phyloP scores from a whole-genome alignment of 805 yeast species.

The Barnettozyma siamensis region DNA sequence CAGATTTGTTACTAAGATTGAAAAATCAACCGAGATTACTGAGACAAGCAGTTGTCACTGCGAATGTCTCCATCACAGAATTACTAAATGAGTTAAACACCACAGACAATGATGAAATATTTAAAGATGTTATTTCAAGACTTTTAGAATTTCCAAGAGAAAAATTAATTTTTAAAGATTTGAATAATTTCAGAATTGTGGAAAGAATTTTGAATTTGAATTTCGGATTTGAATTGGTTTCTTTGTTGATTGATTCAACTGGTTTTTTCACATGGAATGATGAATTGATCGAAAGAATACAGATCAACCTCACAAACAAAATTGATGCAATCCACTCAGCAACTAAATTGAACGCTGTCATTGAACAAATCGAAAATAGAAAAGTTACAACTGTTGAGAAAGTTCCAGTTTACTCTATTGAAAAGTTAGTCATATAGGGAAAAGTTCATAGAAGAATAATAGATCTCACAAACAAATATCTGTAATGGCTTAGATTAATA shows the following conservation, averaged over 20 bases:
- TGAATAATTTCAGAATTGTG: conserved; percentile 34
- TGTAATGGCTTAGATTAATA: too few relatives aligned
- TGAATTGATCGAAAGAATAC: conserved; percentile 41
- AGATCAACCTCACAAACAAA: conserved; percentile 40
- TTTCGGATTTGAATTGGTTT: conserved; percentile 56
- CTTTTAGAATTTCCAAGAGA: conserved; percentile 52
- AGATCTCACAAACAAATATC: too few relatives aligned
- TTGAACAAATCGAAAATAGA: conserved; percentile 25
- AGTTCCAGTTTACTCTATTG: conserved; percentile 51
- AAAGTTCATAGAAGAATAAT: too few relatives aligned
- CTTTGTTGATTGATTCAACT: conserved; percentile 63
- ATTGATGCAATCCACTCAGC: conserved; percentile 39
- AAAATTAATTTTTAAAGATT: conserved; percentile 23
- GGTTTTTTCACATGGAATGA: conserved; percentile 64
- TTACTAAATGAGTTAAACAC: conserved; percentile 54
- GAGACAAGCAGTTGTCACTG: conserved; percentile 78
- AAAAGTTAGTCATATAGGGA: conserved; percentile 31
- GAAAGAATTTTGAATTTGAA: conserved; percentile 39
- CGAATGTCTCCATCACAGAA: conserved; percentile 60
- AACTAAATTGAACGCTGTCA: conserved; percentile 27
- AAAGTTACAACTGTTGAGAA: conserved; percentile 31
- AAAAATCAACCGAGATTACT: conserved; percentile 55
- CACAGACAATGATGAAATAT: conserved; percentile 55
- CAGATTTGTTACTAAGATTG: conserved; percentile 48
- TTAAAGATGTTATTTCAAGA: conserved; percentile 62